These are phyloP conservation scores for Hordeum vulgare DNA, from an alignment of 176 grass and related monocot species.

Conservation along the genomic window DNA sequence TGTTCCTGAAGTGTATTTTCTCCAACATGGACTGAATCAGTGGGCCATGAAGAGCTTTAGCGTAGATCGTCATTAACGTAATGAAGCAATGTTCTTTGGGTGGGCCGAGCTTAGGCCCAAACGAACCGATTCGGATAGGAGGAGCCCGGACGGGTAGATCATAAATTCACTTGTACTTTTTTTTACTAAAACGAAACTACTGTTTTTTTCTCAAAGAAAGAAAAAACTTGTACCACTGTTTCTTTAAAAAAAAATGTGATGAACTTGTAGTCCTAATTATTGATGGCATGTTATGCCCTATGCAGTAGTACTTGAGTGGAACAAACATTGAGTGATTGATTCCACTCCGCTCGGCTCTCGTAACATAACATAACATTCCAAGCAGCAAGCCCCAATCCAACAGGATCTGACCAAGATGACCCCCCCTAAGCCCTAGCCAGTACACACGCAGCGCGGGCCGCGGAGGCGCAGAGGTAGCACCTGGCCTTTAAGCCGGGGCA, in stretches of 20 bases:
- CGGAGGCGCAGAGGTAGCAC: conserved; percentile 15
- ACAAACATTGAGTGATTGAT: not conserved
- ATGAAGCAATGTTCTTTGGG: not conserved
- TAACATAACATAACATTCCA: not conserved
- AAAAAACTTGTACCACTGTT: no score
- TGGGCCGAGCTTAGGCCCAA: not conserved
- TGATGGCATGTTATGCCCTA: not conserved
- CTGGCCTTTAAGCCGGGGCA: not conserved
- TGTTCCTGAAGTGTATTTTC: not conserved
- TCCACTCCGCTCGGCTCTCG: not conserved
- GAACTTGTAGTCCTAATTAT: not conserved
- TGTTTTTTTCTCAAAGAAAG: no score
- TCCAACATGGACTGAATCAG: not conserved
- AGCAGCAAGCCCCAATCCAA: not conserved
- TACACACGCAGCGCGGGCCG: not conserved
- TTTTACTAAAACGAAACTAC: no score
- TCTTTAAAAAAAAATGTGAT: no score
- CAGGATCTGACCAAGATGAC: not conserved
- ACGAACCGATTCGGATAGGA: not conserved
- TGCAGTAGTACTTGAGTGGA: not conserved
- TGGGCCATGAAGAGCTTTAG: not conserved
- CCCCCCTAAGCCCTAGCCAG: not conserved
- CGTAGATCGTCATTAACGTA: no score
- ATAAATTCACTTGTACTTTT: no score
- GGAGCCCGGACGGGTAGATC: no score